These are phyloP conservation scores for Boletus subcaerulescens DNA, from an alignment of 768 basidiomycete genomes.

Conservation along the genomic window DNA sequence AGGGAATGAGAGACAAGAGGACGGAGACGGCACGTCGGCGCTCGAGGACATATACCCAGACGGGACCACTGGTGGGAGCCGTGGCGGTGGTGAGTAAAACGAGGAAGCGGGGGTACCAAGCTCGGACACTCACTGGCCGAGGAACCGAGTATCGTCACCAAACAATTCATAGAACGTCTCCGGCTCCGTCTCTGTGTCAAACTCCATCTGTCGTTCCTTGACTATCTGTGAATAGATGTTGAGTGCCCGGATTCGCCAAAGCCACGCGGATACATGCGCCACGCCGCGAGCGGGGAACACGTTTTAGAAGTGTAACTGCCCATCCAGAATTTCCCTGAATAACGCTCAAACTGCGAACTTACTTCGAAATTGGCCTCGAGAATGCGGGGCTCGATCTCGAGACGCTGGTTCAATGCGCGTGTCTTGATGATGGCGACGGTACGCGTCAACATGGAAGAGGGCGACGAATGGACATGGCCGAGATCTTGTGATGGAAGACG, in stretches of 20 bases:
- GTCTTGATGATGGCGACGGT: conserved; percentile 85
- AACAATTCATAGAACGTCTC: conserved; percentile 78
- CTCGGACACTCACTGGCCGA: conserved; percentile 64
- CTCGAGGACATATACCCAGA: conserved; percentile 92
- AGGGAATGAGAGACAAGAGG: conserved; percentile 73
- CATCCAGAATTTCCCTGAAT: conserved; percentile 2
- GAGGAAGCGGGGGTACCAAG: not conserved
- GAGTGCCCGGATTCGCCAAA: conserved; percentile 17
- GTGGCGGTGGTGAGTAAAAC: conserved; percentile 6
- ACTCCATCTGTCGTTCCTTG: conserved; percentile 87
- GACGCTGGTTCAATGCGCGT: conserved; percentile 67
- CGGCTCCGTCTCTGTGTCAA: conserved; percentile 79
- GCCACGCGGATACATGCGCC: conserved; percentile 9
- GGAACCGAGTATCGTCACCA: conserved; percentile 68
- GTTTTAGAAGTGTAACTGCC: not conserved
- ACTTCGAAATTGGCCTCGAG: conserved; percentile 84
- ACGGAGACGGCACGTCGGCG: conserved; percentile 79
- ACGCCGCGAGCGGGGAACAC: not conserved
- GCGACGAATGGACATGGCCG: conserved; percentile 3
- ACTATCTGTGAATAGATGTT: conserved; percentile 52
- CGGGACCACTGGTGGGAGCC: conserved; percentile 58
- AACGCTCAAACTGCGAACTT: conserved; percentile 17
- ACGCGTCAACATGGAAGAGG: conserved; percentile 38
- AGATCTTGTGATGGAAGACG: conserved; percentile 5
- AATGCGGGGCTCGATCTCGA: conserved; percentile 79